phyloP scores from a whole-genome alignment of 352 stramenopile species.

The Globisporangium carolinianum region DNA sequence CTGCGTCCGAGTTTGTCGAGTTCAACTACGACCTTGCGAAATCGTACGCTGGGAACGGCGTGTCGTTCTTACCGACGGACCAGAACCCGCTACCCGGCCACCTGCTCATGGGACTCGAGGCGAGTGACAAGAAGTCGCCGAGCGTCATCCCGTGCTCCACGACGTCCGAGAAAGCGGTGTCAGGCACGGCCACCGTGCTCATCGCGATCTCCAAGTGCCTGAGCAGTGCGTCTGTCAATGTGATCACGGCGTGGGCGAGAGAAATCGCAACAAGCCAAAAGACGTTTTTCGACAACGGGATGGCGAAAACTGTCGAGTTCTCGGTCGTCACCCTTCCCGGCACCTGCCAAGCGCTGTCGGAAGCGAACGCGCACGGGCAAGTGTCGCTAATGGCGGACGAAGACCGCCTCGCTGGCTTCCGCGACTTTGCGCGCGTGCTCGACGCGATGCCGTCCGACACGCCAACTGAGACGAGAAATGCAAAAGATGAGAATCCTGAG shows the following conservation, averaged over 20 bases:
- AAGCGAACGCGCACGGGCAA: conserved; percentile 21
- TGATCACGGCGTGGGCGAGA: conserved; percentile 35
- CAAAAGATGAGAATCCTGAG: too few relatives aligned
- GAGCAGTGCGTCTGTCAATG: conserved; percentile 18
- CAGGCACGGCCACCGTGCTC: conserved; percentile 22
- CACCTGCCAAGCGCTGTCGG: conserved; percentile 23
- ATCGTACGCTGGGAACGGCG: conserved; percentile 5
- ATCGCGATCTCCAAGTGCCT: conserved; percentile 60
- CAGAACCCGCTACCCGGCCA: conserved; percentile 1
- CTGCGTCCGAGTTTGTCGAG: conserved; percentile 1
- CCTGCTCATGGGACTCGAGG: conserved; percentile 4
- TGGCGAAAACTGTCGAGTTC: neutral
- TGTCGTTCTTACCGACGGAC: conserved; percentile 9
- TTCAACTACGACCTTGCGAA: conserved; percentile 11
- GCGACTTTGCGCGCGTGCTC: conserved; percentile 4
- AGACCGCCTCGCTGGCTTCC: conserved; percentile 6
- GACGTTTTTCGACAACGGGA: conserved; percentile 8
- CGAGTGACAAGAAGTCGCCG: neutral
- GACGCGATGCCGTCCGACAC: conserved; percentile 1
- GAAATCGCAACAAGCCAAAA: neutral
- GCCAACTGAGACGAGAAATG: neutral
- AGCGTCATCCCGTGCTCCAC: conserved; percentile 1
- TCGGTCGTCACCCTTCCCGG: conserved; percentile 19
- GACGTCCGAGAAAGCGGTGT: conserved; percentile 1
- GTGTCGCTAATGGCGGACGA: conserved; percentile 5